Base-by-base conservation (phyloP, 805 yeast genomes). In the Candida succiphila region DNA sequence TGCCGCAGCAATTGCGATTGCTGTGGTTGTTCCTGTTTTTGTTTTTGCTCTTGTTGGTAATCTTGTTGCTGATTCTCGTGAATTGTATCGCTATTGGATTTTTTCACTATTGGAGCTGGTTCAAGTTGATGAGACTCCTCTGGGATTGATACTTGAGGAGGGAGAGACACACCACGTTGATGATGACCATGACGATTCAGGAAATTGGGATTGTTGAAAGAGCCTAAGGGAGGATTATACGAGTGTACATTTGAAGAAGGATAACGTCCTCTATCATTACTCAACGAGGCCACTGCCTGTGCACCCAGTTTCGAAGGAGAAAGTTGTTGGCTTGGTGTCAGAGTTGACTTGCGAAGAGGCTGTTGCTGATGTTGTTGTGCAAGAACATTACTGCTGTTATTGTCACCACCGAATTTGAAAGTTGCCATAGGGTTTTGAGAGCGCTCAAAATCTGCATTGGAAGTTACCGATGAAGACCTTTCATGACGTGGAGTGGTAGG, bases 271-370 rank as follows among this genome's bases (percentile, higher is more conserved):
- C 48, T 42, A 33, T 49, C 47, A 10, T 53, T 50, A 25, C 51
- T 53, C 23, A 70, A 44, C 2, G 63, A 60, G 0, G 84, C 79
- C 1, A 79, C 82, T 1, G 86, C 85, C 17, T 67, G 70, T 1
- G 86, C 86, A 1, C 88, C 88, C 9, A 78, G 65, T 43, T 74
- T 75, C 1, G 85, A 81, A 0, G 87, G 87, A 2, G 84, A 75
- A 21, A 67, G 52, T 14, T 78, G 72, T 39, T 39, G 52, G 19
- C 30, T 42, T 18, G 50, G 48, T 23, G 42, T 43, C n/a, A 41
- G 43, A 28, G 36, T 56, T 43, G 29, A 54, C 35, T 33, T 37
- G 12, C 20, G 14, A 58, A 51, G n/a, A 66, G 65, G 17, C 17
- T 7, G 5, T n/a, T 17, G 6, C 10, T 7, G 15, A 24, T 7